A percentile compares a stretch with the other conserved stretches of the same genome.
These are phyloP conservation scores for Favolaschia claudopus DNA, from an alignment of 768 basidiomycete genomes.

Conservation along the genomic window DNA sequence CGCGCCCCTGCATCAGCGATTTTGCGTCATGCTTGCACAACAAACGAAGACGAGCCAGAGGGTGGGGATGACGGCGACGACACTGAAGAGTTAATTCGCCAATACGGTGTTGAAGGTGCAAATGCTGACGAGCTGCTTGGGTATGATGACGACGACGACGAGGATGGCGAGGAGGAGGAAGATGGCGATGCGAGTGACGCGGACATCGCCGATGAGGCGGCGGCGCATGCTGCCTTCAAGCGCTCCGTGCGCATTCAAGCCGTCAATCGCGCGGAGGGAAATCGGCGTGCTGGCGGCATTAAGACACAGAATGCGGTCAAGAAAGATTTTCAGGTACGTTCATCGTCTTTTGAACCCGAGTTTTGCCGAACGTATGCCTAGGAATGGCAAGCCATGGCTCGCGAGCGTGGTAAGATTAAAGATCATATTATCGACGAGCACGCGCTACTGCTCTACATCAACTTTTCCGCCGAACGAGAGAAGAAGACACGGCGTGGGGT, in stretches of 20 bases:
- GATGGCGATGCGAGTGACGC: slow-evolving; percentile 13
- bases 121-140: slow-evolving; percentile 1
- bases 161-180: neutral
- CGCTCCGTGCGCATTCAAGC: slow-evolving; percentile 6
- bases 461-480: slow-evolving; percentile 21
- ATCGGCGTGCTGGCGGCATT: slow-evolving; percentile 19
- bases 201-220: neutral
- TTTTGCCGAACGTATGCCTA: neutral
- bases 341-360: neutral
- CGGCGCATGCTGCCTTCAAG: slow-evolving; percentile 9
- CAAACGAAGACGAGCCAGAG: no score
- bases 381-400: slow-evolving; percentile 6
- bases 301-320: slow-evolving; percentile 20
- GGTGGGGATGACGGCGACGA: no score
- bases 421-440: slow-evolving; percentile 33
- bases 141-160: slow-evolving; percentile 8
- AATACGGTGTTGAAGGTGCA: slow-evolving; percentile 1
- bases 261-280: slow-evolving; percentile 9
- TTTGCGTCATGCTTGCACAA: no score
- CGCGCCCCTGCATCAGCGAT: no score
- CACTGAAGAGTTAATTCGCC: neutral
- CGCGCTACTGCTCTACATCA: slow-evolving; percentile 22
- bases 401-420: neutral
- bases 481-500: slow-evolving; percentile 20
- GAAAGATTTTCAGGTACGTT: slow-evolving; percentile 18